Conservation (phyloP, 495 filamentous ascomycete genomes). For the Evernia prunastri region DNA sequence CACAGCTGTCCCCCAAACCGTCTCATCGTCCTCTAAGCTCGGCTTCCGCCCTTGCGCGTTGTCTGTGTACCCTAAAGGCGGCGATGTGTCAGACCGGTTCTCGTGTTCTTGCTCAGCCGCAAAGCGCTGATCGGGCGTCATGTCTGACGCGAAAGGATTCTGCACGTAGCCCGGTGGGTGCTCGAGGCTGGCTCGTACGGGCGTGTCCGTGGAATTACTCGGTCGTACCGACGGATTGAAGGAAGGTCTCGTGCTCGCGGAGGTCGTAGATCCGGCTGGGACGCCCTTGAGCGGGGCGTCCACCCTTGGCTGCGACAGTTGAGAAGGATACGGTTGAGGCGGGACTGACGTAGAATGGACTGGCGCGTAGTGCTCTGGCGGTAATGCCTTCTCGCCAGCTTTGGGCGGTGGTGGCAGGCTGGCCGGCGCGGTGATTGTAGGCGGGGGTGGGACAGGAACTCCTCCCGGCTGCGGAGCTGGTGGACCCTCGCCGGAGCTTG, state of each 20-base stretch:
- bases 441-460: slow-evolving; percentile 34
- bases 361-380: slow-evolving; percentile 31
- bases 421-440: slow-evolving; percentile 25
- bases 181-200: slow-evolving; percentile 37
- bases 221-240: slow-evolving; percentile 22
- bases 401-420: slow-evolving; percentile 51
- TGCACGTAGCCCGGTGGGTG: slow-evolving; percentile 52
- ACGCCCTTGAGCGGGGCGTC: slow-evolving; percentile 11
- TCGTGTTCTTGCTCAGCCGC: slow-evolving; percentile 28
- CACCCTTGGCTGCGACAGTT: slow-evolving; percentile 39
- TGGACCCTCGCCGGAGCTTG: slow-evolving; percentile 17
- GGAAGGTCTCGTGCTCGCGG: slow-evolving; percentile 36
- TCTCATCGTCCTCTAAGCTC: slow-evolving; percentile 38
- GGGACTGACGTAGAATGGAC: slow-evolving; percentile 27
- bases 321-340: slow-evolving; percentile 35
- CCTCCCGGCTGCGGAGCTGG: slow-evolving; percentile 59
- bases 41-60: slow-evolving; percentile 25
- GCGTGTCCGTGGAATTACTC: slow-evolving; percentile 17
- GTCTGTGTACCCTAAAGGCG: slow-evolving; percentile 10
- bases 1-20: slow-evolving; percentile 50
- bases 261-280: slow-evolving; percentile 26
- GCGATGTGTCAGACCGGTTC: slow-evolving; percentile 25
- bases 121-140: slow-evolving; percentile 31
- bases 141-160: slow-evolving; percentile 44
- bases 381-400: slow-evolving; percentile 38